Evolutionary conservation across 2,329 filamentous ascomycete species (phyloP).

Genomic region (Harringtonia lauricola): DNA sequence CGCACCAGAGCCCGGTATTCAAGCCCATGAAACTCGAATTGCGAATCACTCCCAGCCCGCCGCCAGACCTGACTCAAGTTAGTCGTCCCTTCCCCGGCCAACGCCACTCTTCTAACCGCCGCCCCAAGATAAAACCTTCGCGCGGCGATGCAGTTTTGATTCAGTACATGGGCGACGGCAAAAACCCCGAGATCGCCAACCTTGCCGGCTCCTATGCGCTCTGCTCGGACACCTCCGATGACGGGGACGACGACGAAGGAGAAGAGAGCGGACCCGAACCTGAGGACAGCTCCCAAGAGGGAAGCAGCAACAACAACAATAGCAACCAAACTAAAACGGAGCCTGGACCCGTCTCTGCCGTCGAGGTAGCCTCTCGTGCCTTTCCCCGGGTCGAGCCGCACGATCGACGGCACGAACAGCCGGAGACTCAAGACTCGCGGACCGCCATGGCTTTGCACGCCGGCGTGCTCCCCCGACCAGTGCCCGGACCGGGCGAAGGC

Average conservation of each 20-base stretch:
- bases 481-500: too few relatives aligned
- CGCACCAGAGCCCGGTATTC: conserved; percentile 26
- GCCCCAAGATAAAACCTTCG: conserved; percentile 40
- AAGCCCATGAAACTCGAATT: conserved; percentile 27
- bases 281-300: not conserved
- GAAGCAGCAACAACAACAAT: not conserved
- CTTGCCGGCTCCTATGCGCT: conserved; percentile 38
- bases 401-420: too few relatives aligned
- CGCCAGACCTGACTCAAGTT: conserved; percentile 32
- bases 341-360: too few relatives aligned
- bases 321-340: not conserved
- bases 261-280: not conserved
- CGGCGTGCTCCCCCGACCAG: too few relatives aligned
- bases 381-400: too few relatives aligned
- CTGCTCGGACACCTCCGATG: conserved; percentile 20
- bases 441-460: too few relatives aligned
- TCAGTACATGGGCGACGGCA: conserved; percentile 49
- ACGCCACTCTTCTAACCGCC: conserved; percentile 39
- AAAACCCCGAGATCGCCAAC: conserved; percentile 52
- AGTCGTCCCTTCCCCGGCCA: conserved; percentile 24
- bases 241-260: conserved; percentile 3
- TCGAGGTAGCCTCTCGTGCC: too few relatives aligned
- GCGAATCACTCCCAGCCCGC: conserved; percentile 39
- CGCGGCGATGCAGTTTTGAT: conserved; percentile 60
- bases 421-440: too few relatives aligned